phyloP scores from a whole-genome alignment of 768 basidiomycete species.

The Mycena filopes region DNA sequence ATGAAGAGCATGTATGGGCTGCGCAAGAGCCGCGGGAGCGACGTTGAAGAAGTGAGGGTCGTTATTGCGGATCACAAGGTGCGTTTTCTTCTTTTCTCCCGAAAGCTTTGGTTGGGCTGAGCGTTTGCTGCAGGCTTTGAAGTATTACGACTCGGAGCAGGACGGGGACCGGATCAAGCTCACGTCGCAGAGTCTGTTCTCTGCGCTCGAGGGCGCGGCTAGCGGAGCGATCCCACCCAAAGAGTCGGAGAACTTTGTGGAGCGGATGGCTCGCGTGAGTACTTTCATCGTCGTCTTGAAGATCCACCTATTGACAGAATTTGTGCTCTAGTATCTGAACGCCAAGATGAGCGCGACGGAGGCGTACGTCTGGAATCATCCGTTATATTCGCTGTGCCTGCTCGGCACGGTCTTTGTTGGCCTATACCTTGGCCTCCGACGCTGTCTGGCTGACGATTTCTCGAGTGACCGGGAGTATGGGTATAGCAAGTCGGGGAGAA shows the following conservation, averaged over 20 bases:
- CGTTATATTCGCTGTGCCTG: constrained; percentile 46
- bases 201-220: constrained; percentile 75
- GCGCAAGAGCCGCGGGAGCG: constrained; percentile 35
- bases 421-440: constrained; percentile 42
- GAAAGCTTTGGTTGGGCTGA: neutral
- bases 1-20: constrained; percentile 92
- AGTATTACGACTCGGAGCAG: constrained; percentile 82
- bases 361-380: constrained; percentile 48
- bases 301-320: neutral
- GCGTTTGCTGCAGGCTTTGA: constrained; percentile 64
- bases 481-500: constrained; percentile 35
- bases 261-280: constrained; percentile 71
- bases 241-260: constrained; percentile 77
- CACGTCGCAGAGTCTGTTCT: constrained; percentile 65
- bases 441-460: constrained; percentile 39
- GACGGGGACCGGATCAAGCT: constrained; percentile 66
- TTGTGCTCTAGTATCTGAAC: constrained; percentile 51
- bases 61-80: constrained; percentile 89
- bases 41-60: constrained; percentile 56
- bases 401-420: constrained; percentile 41
- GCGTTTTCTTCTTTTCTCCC: constrained; percentile 36
- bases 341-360: constrained; percentile 50
- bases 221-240: constrained; percentile 60
- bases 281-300: neutral
- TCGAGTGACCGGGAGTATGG: constrained; percentile 32